Evolutionary conservation across 106 monocot species (phyloP).

Genomic region (Triglochin maritima): DNA sequence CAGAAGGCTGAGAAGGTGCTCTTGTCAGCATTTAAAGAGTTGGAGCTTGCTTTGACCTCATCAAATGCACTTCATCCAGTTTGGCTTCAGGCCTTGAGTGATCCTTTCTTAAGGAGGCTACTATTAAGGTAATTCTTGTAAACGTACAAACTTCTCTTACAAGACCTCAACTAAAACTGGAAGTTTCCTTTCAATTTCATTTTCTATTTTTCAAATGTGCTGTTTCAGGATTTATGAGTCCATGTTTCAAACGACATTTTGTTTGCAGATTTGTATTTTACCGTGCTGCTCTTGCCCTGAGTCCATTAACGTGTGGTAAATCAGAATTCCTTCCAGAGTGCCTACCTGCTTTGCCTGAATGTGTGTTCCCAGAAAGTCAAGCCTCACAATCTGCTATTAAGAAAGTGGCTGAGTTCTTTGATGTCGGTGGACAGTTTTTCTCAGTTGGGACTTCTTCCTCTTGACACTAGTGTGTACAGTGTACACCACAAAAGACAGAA

Average conservation of each 20-base stretch:
- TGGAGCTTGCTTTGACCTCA: conserved; percentile 28
- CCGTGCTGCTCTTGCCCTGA: conserved; percentile 43
- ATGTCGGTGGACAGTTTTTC: conserved; percentile 29
- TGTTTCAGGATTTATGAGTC: background rate
- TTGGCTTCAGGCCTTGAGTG: conserved; percentile 70
- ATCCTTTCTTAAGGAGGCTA: conserved; percentile 81
- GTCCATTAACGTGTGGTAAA: conserved; percentile 17
- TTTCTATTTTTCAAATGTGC: background rate
- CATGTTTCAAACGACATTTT: background rate
- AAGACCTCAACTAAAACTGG: too few relatives aligned
- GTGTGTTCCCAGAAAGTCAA: conserved; percentile 27
- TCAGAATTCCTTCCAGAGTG: conserved; percentile 58
- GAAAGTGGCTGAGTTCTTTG: conserved; percentile 46
- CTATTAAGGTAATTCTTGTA: conserved; percentile 48
- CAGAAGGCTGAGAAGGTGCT: conserved; percentile 60
- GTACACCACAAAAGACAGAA: background rate
- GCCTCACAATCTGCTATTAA: conserved; percentile 37
- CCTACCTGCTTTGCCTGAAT: conserved; percentile 55
- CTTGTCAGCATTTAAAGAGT: conserved; percentile 42
- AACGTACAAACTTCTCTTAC: too few relatives aligned
- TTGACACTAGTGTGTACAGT: background rate
- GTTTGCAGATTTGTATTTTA: conserved; percentile 73
- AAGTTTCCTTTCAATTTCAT: background rate
- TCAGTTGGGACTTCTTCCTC: conserved; percentile 9
- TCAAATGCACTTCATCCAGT: conserved; percentile 54